A percentile compares a stretch with the other conserved stretches of the same genome.
These are phyloP conservation scores for Gaeumannomyces sp. DNA, from an alignment of 2,329 filamentous ascomycete genomes.

Conservation along the genomic window DNA sequence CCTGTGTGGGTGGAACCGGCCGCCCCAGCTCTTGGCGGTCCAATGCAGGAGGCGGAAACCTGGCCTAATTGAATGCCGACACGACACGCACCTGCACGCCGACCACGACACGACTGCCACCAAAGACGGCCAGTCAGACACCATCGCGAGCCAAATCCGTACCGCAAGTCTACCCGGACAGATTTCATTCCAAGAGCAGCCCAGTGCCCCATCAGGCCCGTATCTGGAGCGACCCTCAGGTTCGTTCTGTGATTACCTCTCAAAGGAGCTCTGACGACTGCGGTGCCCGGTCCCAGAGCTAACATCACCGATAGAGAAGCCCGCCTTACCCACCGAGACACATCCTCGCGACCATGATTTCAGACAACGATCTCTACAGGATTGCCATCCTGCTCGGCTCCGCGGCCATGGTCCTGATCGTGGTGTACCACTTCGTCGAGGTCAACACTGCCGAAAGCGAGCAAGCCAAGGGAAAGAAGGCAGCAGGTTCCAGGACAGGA, in stretches of 20 bases:
- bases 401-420: slow-evolving; percentile 83
- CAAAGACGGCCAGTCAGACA: background rate
- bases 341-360: slow-evolving; percentile 68
- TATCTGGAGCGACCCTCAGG: background rate
- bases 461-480: slow-evolving; percentile 18
- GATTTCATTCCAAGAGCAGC: background rate
- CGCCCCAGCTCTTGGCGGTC: too few relatives aligned
- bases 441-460: slow-evolving; percentile 61
- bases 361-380: slow-evolving; percentile 83
- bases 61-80: slow-evolving; percentile 1
- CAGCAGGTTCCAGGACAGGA: slow-evolving; percentile 1
- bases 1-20: background rate
- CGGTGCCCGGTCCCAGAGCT: background rate
- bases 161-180: background rate
- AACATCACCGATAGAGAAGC: background rate
- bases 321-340: background rate
- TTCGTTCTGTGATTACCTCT: background rate
- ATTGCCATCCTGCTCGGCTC: slow-evolving; percentile 91
- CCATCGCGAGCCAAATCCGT: background rate
- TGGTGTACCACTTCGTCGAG: slow-evolving; percentile 94
- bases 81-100: background rate
- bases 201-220: background rate
- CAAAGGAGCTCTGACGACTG: background rate
- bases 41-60: background rate
- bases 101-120: background rate